Evolutionary conservation across 768 basidiomycete species (phyloP).

Genomic region (Mycena venus): DNA sequence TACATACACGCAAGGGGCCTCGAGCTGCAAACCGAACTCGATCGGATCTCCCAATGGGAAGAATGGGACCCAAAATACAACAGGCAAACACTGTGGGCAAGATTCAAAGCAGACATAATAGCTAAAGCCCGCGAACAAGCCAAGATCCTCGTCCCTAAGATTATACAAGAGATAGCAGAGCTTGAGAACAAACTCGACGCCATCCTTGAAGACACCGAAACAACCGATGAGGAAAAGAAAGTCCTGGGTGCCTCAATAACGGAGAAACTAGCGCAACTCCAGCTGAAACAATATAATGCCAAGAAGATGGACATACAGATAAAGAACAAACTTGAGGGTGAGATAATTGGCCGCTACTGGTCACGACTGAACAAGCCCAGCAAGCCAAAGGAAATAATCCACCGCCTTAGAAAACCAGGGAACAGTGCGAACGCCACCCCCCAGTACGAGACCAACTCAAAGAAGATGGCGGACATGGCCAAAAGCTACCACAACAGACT

Average conservation of each 20-base stretch:
- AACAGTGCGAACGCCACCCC: too few relatives aligned
- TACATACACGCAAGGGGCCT: background rate
- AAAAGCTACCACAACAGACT: background rate
- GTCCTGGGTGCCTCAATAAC: too few relatives aligned
- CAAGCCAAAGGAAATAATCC: background rate
- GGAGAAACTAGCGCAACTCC: too few relatives aligned
- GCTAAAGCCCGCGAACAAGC: background rate
- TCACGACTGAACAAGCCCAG: background rate
- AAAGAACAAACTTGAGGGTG: background rate
- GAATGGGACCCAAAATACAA: too few relatives aligned
- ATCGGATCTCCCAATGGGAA: too few relatives aligned
- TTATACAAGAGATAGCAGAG: background rate
- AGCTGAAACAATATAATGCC: background rate
- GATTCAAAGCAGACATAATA: background rate
- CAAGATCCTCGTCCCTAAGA: background rate
- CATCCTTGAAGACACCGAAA: too few relatives aligned
- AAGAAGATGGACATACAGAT: background rate
- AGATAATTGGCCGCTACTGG: too few relatives aligned
- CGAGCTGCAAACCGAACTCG: background rate
- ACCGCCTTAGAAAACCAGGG: background rate
- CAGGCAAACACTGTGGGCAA: background rate
- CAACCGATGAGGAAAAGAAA: too few relatives aligned
- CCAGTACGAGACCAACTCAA: too few relatives aligned
- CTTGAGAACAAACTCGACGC: too few relatives aligned
- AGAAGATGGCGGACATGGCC: background rate